Evolutionary conservation across 2,329 filamentous ascomycete species (phyloP).

Genomic region (Diaporthe helianthi): DNA sequence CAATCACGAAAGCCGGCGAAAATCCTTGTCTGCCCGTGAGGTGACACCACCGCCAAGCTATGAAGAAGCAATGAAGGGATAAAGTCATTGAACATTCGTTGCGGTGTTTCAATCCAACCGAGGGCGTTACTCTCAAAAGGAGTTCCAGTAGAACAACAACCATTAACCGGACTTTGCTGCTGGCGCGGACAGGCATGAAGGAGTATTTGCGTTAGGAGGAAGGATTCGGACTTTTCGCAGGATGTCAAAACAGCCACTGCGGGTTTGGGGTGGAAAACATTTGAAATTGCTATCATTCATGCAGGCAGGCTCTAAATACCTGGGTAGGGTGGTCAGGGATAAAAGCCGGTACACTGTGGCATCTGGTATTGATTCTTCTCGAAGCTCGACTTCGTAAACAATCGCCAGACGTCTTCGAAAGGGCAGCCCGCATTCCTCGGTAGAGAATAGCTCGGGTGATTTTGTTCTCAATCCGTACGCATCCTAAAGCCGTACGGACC

Average conservation of each 20-base stretch:
- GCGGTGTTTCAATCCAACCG: background rate
- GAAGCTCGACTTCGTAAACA: background rate
- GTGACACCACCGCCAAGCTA: conserved; percentile 5
- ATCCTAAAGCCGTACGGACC: too few species aligned
- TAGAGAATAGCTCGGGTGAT: too few species aligned
- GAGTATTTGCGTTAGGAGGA: conserved; percentile 7
- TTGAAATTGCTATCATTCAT: background rate
- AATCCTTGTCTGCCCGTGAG: conserved; percentile 1
- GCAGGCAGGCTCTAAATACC: background rate
- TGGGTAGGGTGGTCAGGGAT: conserved; percentile 4
- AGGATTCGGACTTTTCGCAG: background rate
- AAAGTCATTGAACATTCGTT: conserved; percentile 1
- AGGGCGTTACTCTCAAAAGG: conserved; percentile 11
- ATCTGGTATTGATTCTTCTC: background rate
- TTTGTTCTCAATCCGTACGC: too few species aligned
- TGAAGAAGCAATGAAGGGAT: conserved; percentile 10
- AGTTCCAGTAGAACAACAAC: background rate
- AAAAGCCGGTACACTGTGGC: background rate
- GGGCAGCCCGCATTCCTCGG: too few species aligned
- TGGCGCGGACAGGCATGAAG: background rate
- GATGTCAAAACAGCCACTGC: background rate
- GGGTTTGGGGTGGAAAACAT: background rate
- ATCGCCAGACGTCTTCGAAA: too few species aligned
- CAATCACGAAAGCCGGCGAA: conserved; percentile 1
- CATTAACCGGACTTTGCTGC: background rate